These are phyloP conservation scores for Nannochloropsis granulata DNA, from an alignment of 108 stramenopile species.

Conservation along the genomic window DNA sequence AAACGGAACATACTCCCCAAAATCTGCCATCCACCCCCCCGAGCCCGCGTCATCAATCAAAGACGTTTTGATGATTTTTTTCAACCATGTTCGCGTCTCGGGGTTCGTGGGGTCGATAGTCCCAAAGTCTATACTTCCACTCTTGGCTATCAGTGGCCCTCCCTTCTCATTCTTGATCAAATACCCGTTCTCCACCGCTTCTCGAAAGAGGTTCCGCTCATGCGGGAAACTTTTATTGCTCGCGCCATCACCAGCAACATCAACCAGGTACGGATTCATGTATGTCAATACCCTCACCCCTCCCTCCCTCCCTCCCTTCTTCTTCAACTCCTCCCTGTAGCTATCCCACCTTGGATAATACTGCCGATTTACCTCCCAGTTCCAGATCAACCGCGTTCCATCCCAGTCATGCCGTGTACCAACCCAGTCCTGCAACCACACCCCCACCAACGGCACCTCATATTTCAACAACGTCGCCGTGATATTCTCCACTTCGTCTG, in stretches of 20 bases:
- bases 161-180: slow-evolving; percentile 6
- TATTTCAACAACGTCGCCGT: slow-evolving; percentile 1
- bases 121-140: slow-evolving; percentile 10
- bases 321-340: slow-evolving; percentile 24
- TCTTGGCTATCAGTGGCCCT: not conserved
- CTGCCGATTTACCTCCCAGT: slow-evolving; percentile 37
- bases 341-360: slow-evolving; percentile 36
- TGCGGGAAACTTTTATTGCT: slow-evolving; percentile 6
- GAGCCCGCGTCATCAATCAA: slow-evolving; percentile 24
- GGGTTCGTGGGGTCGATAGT: slow-evolving; percentile 32
- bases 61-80: slow-evolving; percentile 23
- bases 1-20: slow-evolving; percentile 35
- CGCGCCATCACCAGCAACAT: slow-evolving; percentile 41
- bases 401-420: slow-evolving; percentile 15
- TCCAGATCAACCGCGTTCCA: slow-evolving; percentile 32
- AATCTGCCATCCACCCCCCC: slow-evolving; percentile 42
- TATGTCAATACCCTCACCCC: slow-evolving; percentile 36
- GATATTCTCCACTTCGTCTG: slow-evolving; percentile 11
- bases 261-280: slow-evolving; percentile 38
- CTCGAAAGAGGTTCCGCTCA: slow-evolving; percentile 34
- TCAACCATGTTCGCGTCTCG: slow-evolving; percentile 30
- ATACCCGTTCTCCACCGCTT: slow-evolving; percentile 20
- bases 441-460: slow-evolving; percentile 23
- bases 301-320: not conserved
- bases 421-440: slow-evolving; percentile 45